Evolutionary conservation across 768 basidiomycete species (phyloP), one percentile per base, ranked within the genome.

Genomic region (Suillus paluster): DNA sequence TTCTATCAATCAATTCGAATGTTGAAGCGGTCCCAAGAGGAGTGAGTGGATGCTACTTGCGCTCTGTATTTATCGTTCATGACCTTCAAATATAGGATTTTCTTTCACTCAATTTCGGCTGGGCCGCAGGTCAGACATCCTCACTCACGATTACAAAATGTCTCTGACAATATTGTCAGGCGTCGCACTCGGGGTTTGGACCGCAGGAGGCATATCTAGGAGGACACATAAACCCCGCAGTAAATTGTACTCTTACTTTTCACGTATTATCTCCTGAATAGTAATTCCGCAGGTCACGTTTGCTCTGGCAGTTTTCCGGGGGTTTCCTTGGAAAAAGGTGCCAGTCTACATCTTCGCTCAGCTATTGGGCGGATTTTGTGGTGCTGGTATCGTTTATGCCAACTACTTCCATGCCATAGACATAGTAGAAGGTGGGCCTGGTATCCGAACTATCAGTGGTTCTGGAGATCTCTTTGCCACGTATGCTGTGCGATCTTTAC

Each of bases 251-350:
- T 25, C 34, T 6, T 23, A 5, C 41, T 25, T 12, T 44, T 48
- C 50, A 27, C 15, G 19, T 21, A 46, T 21, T 58, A 21, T 42
- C 1, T 7, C 8, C 33, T 21, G 19, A 34, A 58, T 68, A n/a
- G 70, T 30, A 39, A 30, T 44, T n/a, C 10, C 5, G 34, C 25
- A 89, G 87, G 81, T 93, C 27, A 94, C 92, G 19, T 73, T 94
- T 55, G 81, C 86, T 15, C 68, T 92, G 49, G 90, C 89, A 5
- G 78, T 84, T 3, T 86, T 86, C 72, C 85, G 92, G 64, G 82
- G 81, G 50, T 93, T 94, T 74, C 90, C 92, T 0, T 90, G 90
- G 88, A 82, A 80, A 66, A 94, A 94, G 71, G 92, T 92, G 0
- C 92, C 92, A 0, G 80, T 67, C 23, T 92, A 86, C 70, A 83